phyloP scores from a whole-genome alignment of 345 rosid genomes.

The Mangifera indica region DNA sequence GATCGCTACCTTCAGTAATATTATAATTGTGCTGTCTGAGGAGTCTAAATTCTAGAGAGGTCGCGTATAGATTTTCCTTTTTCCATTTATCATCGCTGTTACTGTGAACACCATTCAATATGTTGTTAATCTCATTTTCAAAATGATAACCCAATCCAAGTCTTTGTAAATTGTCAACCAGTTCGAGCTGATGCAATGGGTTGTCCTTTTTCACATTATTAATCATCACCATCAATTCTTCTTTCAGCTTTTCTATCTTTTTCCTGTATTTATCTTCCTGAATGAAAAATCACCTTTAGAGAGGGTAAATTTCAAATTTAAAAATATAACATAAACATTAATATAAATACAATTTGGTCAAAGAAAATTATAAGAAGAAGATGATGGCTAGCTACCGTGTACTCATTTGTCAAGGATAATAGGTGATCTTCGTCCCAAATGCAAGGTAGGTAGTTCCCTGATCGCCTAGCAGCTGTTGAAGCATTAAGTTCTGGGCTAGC shows the following conservation, averaged over 20 bases:
- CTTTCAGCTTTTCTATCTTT: not conserved
- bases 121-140: not conserved
- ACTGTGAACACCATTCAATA: not conserved
- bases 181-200: constrained; percentile 9
- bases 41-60: constrained; percentile 11
- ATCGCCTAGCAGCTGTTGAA: not conserved
- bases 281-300: not conserved
- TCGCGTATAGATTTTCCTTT: not conserved
- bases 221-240: not conserved
- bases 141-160: constrained; percentile 22
- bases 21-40: constrained; percentile 1
- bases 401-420: not conserved
- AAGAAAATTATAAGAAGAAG: too few relatives aligned
- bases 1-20: constrained; percentile 2
- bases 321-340: too few relatives aligned
- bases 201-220: not conserved
- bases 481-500: not conserved
- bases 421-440: constrained; percentile 12
- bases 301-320: too few relatives aligned
- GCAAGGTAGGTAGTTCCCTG: constrained; percentile 4
- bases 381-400: not conserved
- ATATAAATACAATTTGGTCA: too few relatives aligned
- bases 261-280: not conserved
- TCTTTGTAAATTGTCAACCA: constrained; percentile 16
- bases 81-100: constrained; percentile 5